Evolutionary conservation across 257 asterid genomes (phyloP), one percentile per base, ranked within the genome.

Genomic region (Cinchona pubescens): DNA sequence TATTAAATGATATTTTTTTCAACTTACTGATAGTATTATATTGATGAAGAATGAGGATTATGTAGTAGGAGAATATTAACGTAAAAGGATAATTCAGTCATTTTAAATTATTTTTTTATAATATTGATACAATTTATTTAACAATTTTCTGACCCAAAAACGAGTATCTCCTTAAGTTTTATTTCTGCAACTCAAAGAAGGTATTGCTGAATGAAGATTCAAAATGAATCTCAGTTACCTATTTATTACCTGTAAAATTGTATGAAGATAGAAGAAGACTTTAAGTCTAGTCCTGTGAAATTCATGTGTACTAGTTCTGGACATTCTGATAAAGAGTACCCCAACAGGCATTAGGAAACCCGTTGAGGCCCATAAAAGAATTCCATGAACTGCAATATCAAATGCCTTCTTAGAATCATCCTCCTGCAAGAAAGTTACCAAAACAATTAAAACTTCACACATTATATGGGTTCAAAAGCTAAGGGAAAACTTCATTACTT

Each of bases 331-430:
- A 67, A 81, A 46, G 29, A 93, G 85, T 83, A 93, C 83, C 45
- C 94, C 98, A 21, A 82, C 73, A 51, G 97, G 98, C 89, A 91
- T 87, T 75, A 91, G 84, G 78, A 89, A 80, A 55, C 96, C 97
- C 85, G 86, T 82, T 48, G 98, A 90, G 82, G 90, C 90, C 97
- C 98, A 93, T 32, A 90, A 77, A 21, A 91, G 78, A 64, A 93
- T 74, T 46, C 96, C 98, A 84, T 91, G 98, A 76, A 91, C 81
- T 74, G 73, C 83, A 76, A 93, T 88, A 32, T 88, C 88, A 80
- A 78, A 67, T 71, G 64, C 67, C 84, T 65, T 90, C 60, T 72
- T 76, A 72, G 85, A 74, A 81, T 69, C n/a, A n/a, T n/a, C n/a
- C n/a, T n/a, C n/a, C n/a, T n/a, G n/a, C n/a, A n/a, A n/a, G 80